Evolutionary conservation across 2,329 filamentous ascomycete species (phyloP), one percentile per base, ranked within the genome.

Genomic region (Emmonsiellopsis sp.): DNA sequence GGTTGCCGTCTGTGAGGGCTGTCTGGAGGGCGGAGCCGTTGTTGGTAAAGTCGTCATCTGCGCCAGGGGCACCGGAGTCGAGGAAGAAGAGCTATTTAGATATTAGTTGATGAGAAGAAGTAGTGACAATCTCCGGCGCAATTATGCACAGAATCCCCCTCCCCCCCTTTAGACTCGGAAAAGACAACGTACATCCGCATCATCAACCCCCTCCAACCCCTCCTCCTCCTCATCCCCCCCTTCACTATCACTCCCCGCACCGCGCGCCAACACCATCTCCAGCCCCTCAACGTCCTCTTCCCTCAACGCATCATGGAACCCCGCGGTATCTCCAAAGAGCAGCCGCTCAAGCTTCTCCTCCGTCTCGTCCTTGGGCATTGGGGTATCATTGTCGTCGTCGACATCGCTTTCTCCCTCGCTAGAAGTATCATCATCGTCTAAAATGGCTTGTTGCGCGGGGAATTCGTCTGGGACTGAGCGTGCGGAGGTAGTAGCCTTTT

Each of bases 311-410:
- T 85, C 78, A 55, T 84, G 80, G 68, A 97, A 97, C 36, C 85
- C 87, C n/a, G 82, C 80, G 46, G 85, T 83, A 71, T 95, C 87
- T 53, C 93, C 93, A 57, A 98, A 87, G 3, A 98, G 87, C 57
- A 96, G 75, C 59, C 84, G 82, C 73, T 96, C 92, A 33, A 96
- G 81, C 66, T 92, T 88, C 64, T 86, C 83, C 68, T 96, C 91
- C 51, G 87, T 84, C 11, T 83, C 84, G 66, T 95, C 89, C 66
- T 92, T 93, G 10, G 51, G 63, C 10, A 68, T 60, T 2, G 66
- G 65, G 1, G 65, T 58, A 13, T 54, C 52, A n/a, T 56, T 53
- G 17, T 63, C 62, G 14, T 61, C 60, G 2, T 36, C 46, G 39
- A 56, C 61, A 1, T 58, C 58, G 14, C 65, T 61, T 32, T 61